Conservation (phyloP, 768 basidiomycete species). For the Russula sp. region DNA sequence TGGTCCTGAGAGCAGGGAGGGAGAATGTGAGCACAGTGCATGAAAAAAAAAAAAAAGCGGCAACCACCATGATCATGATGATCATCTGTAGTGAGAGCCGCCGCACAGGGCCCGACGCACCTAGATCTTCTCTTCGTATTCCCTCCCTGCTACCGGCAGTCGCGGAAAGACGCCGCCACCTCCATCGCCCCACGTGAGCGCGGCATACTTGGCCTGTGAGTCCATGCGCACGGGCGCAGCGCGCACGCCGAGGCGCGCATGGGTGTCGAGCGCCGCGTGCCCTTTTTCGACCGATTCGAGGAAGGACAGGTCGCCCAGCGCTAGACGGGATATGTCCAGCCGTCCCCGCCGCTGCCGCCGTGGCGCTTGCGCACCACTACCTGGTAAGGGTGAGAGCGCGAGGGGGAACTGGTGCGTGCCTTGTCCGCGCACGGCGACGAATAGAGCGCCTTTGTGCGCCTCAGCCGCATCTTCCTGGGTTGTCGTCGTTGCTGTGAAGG, state of each 20-base stretch:
- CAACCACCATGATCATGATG: too few relatives aligned
- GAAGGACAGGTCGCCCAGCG: slow-evolving; percentile 50
- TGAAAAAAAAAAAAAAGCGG: too few relatives aligned
- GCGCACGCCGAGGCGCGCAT: slow-evolving; percentile 62
- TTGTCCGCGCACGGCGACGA: too few relatives aligned
- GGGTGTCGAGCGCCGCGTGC: slow-evolving; percentile 87
- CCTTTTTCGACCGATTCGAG: slow-evolving; percentile 94
- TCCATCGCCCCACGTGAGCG: slow-evolving; percentile 81
- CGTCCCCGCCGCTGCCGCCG: slow-evolving; percentile 25
- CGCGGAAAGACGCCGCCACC: slow-evolving; percentile 59
- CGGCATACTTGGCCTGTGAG: slow-evolving; percentile 92
- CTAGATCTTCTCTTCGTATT: slow-evolving; percentile 97
- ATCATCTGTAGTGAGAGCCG: too few relatives aligned
- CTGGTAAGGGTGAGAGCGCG: slow-evolving; percentile 28
- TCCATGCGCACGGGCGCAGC: slow-evolving; percentile 79
- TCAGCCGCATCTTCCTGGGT: too few relatives aligned
- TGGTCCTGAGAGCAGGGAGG: too few relatives aligned
- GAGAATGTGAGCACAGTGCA: too few relatives aligned
- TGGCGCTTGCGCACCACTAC: slow-evolving; percentile 7
- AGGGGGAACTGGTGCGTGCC: slow-evolving; percentile 73
- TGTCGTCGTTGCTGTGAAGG: too few relatives aligned
- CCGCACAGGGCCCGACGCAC: slow-evolving; percentile 34
- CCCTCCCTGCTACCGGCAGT: slow-evolving; percentile 68
- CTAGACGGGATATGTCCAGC: slow-evolving; percentile 47
- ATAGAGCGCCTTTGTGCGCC: too few relatives aligned